These are phyloP conservation scores for Ustilago trichophora DNA, from an alignment of 1,284 basidiomycete genomes.

Conservation along the genomic window DNA sequence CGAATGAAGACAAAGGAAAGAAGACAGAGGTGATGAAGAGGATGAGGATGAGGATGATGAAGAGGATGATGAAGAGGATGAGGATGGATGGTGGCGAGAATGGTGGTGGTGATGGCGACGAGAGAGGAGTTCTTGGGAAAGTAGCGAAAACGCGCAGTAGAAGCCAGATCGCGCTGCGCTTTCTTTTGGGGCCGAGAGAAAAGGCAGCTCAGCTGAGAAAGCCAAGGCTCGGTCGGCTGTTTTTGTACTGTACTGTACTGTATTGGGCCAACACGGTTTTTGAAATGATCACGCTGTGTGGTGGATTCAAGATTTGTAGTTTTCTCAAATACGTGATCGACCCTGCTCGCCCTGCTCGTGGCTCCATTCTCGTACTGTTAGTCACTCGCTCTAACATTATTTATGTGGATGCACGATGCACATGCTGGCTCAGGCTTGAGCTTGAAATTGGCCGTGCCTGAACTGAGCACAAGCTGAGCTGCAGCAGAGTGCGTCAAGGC, in stretches of 20 bases:
- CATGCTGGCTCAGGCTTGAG: no score
- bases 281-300: no score
- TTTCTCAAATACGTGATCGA: conserved; percentile 10
- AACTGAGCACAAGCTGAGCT: conserved; percentile 1
- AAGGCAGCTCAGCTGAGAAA: background rate
- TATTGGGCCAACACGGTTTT: no score
- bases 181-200: no score
- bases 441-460: background rate
- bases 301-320: background rate
- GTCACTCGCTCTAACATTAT: conserved; percentile 1
- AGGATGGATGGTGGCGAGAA: conserved; percentile 15
- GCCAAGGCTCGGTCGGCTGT: no score
- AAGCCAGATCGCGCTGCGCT: background rate
- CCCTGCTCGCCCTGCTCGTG: background rate
- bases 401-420: no score
- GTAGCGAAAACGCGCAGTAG: conserved; percentile 1
- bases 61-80: background rate
- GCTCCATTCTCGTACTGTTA: no score
- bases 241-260: no score
- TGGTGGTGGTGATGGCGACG: conserved; percentile 25
- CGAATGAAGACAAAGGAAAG: conserved; percentile 1
- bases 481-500: conserved; percentile 4
- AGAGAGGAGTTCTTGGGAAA: no score
- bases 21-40: background rate
- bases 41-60: conserved; percentile 2